Percentiles rank a stretch among this genome's conserved stretches.
phyloP scores from a whole-genome alignment of 208 protist genomes.

The Kentomonas sorsogonicus region DNA sequence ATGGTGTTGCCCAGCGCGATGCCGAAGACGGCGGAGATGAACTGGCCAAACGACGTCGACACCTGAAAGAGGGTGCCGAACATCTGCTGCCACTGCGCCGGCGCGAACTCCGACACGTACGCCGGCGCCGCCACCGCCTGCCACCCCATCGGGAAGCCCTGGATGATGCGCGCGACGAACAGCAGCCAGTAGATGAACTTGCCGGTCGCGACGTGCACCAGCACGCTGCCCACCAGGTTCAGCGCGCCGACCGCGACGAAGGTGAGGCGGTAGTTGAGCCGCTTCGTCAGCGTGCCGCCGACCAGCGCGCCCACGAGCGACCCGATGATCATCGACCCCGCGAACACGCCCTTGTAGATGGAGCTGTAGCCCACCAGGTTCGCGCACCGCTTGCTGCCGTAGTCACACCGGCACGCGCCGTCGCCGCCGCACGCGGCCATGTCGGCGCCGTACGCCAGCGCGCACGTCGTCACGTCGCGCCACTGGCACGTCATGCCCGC shows the following conservation, averaged over 20 bases:
- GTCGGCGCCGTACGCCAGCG: conserved; percentile 14
- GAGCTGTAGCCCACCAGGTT: conserved; percentile 50
- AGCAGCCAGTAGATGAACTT: conserved; percentile 65
- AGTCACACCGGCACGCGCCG: conserved; percentile 46
- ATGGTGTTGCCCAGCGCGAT: conserved; percentile 48
- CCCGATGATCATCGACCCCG: conserved; percentile 76
- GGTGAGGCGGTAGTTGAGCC: conserved; percentile 42
- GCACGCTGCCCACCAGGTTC: conserved; percentile 33
- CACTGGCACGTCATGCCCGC: conserved; percentile 33
- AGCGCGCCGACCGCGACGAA: conserved; percentile 58
- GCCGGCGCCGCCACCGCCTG: conserved; percentile 56
- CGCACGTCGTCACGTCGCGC: conserved; percentile 30
- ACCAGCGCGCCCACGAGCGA: conserved; percentile 71
- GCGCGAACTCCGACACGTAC: conserved; percentile 69
- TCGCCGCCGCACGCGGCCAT: conserved; percentile 18
- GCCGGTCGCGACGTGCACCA: conserved; percentile 50
- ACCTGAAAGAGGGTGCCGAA: conserved; percentile 75
- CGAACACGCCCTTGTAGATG: conserved; percentile 67
- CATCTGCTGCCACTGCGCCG: conserved; percentile 36
- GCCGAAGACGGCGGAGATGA: conserved; percentile 63
- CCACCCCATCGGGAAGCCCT: conserved; percentile 60
- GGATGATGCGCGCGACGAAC: conserved; percentile 56
- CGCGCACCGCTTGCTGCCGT: conserved; percentile 33
- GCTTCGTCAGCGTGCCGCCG: conserved; percentile 30
- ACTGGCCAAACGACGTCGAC: conserved; percentile 77